These are phyloP conservation scores for Dalbergia oliveri DNA, from an alignment of 306 rosid species.

Conservation along the genomic window DNA sequence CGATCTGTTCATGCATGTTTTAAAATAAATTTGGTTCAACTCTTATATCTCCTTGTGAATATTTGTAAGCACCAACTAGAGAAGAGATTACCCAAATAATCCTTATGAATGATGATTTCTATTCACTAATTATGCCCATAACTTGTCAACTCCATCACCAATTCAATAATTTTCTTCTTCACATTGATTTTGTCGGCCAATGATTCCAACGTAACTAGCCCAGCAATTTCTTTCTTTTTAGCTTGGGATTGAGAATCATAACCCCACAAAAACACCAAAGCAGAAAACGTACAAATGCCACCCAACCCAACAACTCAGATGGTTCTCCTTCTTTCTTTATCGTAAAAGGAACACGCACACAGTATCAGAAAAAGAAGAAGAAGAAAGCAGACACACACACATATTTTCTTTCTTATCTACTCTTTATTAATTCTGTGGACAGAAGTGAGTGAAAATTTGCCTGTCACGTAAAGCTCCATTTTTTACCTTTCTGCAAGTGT, in stretches of 20 bases:
- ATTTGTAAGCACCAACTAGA: too few relatives aligned
- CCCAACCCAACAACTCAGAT: conserved; percentile 26
- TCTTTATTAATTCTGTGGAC: conserved; percentile 22
- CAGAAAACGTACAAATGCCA: conserved; percentile 33
- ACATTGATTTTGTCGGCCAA: conserved; percentile 53
- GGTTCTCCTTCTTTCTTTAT: neutral
- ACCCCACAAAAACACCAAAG: conserved; percentile 45
- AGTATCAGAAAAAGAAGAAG: too few relatives aligned
- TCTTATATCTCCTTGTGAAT: too few relatives aligned
- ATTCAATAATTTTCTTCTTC: conserved; percentile 43
- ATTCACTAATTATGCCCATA: neutral
- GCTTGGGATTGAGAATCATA: conserved; percentile 37
- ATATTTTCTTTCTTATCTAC: neutral
- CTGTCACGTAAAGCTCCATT: conserved; percentile 3
- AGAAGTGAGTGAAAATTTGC: conserved; percentile 14
- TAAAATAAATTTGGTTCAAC: too few relatives aligned
- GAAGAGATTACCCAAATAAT: too few relatives aligned
- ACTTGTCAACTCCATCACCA: conserved; percentile 31
- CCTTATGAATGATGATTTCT: neutral
- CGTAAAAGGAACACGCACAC: neutral
- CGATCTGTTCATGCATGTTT: too few relatives aligned
- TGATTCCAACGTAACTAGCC: conserved; percentile 29
- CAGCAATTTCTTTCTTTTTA: conserved; percentile 23
- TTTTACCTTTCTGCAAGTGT: conserved; percentile 23
- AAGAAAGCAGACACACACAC: neutral